A percentile compares a stretch with the other conserved stretches of the same genome.
Conservation (phyloP, 2,329 filamentous ascomycete genomes). For the Diaporthe sp. region DNA sequence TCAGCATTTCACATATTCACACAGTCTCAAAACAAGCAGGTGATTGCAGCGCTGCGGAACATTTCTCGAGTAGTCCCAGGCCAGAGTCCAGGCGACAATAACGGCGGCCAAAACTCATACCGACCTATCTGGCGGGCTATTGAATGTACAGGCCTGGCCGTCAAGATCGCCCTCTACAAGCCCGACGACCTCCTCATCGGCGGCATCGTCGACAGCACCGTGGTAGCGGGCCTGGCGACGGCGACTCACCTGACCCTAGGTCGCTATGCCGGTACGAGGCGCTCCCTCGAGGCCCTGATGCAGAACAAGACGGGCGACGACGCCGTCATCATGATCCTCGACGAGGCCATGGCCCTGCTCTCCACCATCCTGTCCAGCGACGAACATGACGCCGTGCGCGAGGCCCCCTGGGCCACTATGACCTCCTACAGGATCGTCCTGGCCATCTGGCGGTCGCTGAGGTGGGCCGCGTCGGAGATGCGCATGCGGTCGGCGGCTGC, state of each 20-base stretch:
- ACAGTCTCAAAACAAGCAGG: constrained; percentile 44
- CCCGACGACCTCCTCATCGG: constrained; percentile 48
- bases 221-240: constrained; percentile 45
- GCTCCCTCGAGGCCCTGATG: constrained; percentile 41
- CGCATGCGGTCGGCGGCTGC: constrained; percentile 32
- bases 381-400: constrained; percentile 35
- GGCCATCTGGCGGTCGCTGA: constrained; percentile 44
- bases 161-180: constrained; percentile 44
- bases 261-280: constrained; percentile 36
- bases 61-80: constrained; percentile 38
- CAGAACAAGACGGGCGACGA: constrained; percentile 41
- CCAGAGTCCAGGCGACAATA: neutral
- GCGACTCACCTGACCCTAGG: constrained; percentile 43
- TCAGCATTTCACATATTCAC: constrained; percentile 47
- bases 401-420: constrained; percentile 46
- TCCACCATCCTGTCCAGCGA: constrained; percentile 32
- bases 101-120: constrained; percentile 21
- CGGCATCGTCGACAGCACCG: constrained; percentile 47
- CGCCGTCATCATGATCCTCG: constrained; percentile 42
- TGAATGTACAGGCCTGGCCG: constrained; percentile 40
- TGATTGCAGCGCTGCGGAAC: constrained; percentile 40
- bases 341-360: constrained; percentile 40
- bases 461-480: constrained; percentile 42
- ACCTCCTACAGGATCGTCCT: constrained; percentile 43
- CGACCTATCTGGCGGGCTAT: constrained; percentile 42